Evolutionary conservation across 1,139 yeast species (phyloP), one percentile per base, ranked within the genome.

Genomic region (Fermentozyma sake): DNA sequence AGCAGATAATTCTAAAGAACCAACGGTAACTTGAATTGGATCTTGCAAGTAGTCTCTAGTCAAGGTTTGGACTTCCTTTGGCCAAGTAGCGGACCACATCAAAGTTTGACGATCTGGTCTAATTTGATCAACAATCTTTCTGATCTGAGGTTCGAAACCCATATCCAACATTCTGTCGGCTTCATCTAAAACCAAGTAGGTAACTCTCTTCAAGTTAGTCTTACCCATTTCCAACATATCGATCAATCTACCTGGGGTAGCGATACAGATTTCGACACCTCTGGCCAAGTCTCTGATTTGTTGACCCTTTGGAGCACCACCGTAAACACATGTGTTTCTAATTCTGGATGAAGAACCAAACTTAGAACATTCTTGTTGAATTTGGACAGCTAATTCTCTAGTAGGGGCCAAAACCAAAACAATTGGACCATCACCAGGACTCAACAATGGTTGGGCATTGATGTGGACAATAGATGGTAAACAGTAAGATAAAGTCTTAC

Each of bases 11-110:
- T 91, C 97, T 55, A 89, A 73, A 37, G 97, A 91, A 57, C 98
- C 98, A 59, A 91, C 68, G 48, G 85, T 89, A 44, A 91, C 98
- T 68, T 91, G 98, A 54, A 91, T 89, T 50, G 91, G 94, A 55
- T 91, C 96, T 38, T 76, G 66, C 58, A 89, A 72, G 63, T 86
- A 91, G 61, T 91, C 98, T 51, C 81, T 74, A 42, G 97, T 93
- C 55, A 91, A 74, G 45, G 78, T 71, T 71, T 89, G 94, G 40
- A 91, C 97, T 61, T 86, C 95, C 73, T 87, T 87, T 52, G 98
- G 98, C 98, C 98, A 91, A 32, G 98, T 91, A 46, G 98, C 98
- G 42, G 97, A 87, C 97, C 97, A 91, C 96, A 91, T 85, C 55
- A 91, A 75, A 37, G 98, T 91, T 71, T 91, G 98, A 68, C 96